phyloP scores from a whole-genome alignment of 352 stramenopile genomes.

The Phytophthora sp. region DNA sequence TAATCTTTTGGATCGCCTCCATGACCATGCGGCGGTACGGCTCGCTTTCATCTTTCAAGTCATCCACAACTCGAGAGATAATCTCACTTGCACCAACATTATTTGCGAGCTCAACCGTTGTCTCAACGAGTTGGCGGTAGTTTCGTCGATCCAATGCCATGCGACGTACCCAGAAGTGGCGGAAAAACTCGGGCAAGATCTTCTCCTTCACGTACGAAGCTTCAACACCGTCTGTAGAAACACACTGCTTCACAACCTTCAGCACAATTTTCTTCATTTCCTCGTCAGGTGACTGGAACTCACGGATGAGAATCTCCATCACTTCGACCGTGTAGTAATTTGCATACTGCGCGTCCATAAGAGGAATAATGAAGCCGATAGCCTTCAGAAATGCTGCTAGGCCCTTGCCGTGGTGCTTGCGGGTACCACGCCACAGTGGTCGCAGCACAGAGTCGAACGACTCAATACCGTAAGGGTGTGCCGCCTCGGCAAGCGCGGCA shows the following conservation, averaged over 20 bases:
- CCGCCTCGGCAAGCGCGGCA: slow-evolving; percentile 97
- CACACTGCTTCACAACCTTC: slow-evolving; percentile 98
- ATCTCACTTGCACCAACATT: slow-evolving; percentile 99
- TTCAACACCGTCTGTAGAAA: slow-evolving; percentile 98
- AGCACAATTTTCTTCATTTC: slow-evolving; percentile 99
- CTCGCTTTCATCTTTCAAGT: slow-evolving; percentile 99
- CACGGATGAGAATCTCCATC: slow-evolving; percentile 98
- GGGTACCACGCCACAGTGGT: slow-evolving; percentile 97
- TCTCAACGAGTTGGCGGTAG: slow-evolving; percentile 99
- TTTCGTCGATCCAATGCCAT: slow-evolving; percentile 98
- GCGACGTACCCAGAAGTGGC: slow-evolving; percentile 98
- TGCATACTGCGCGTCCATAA: slow-evolving; percentile 99
- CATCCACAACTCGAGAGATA: slow-evolving; percentile 96
- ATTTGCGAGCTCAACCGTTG: slow-evolving; percentile 98
- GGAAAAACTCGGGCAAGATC: slow-evolving; percentile 99
- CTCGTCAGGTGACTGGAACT: slow-evolving; percentile 99
- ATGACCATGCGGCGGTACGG: slow-evolving; percentile 99
- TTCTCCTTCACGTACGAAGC: slow-evolving; percentile 97
- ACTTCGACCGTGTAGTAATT: slow-evolving; percentile 99
- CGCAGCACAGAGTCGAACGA: slow-evolving; percentile 99
- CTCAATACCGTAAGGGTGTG: slow-evolving; percentile 99
- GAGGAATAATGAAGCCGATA: slow-evolving; percentile 99
- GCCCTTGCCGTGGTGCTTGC: slow-evolving; percentile 97
- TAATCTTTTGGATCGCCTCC: slow-evolving; percentile 98
- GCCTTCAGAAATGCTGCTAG: slow-evolving; percentile 99